phyloP scores from a whole-genome alignment of 805 yeast species.

The Yarrowia sp. region DNA sequence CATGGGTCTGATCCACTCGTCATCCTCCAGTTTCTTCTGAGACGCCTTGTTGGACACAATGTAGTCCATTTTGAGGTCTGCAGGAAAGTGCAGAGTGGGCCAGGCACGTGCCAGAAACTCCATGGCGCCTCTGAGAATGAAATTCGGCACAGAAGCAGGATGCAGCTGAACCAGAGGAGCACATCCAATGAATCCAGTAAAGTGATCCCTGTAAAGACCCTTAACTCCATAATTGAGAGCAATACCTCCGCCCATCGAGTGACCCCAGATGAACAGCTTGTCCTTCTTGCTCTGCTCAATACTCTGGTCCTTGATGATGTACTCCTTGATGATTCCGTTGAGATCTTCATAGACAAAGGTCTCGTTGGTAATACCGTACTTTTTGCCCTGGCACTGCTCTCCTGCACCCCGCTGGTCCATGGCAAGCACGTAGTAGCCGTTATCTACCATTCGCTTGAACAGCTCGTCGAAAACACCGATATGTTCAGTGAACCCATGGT shows the following conservation, averaged over 20 bases:
- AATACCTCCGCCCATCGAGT: conserved; percentile 44
- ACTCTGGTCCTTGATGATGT: conserved; percentile 3
- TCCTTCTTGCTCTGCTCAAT: conserved; percentile 15
- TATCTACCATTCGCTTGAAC: conserved; percentile 36
- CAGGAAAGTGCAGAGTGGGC: conserved; percentile 36
- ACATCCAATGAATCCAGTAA: conserved; percentile 39
- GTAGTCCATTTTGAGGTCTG: conserved; percentile 33
- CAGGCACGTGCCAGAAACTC: conserved; percentile 34
- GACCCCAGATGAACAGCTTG: conserved; percentile 39
- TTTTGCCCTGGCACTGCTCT: conserved; percentile 36
- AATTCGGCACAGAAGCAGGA: conserved; percentile 33
- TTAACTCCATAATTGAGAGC: conserved; percentile 40
- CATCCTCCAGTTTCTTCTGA: conserved; percentile 32
- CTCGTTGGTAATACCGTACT: conserved; percentile 41
- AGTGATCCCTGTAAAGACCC: conserved; percentile 37
- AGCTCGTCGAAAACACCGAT: conserved; percentile 37
- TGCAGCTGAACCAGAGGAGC: conserved; percentile 39
- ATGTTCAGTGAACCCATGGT: conserved; percentile 43
- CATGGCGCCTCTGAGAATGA: conserved; percentile 33
- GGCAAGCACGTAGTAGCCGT: conserved; percentile 40
- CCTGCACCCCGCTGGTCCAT: conserved; percentile 46
- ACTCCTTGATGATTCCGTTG: conserved; percentile 35
- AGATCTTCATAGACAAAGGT: conserved; percentile 37
- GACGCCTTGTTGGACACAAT: conserved; percentile 36
- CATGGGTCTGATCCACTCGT: conserved; percentile 35